phyloP scores from a whole-genome alignment of 148 eudicot genomes.

The Camellia sinensis region DNA sequence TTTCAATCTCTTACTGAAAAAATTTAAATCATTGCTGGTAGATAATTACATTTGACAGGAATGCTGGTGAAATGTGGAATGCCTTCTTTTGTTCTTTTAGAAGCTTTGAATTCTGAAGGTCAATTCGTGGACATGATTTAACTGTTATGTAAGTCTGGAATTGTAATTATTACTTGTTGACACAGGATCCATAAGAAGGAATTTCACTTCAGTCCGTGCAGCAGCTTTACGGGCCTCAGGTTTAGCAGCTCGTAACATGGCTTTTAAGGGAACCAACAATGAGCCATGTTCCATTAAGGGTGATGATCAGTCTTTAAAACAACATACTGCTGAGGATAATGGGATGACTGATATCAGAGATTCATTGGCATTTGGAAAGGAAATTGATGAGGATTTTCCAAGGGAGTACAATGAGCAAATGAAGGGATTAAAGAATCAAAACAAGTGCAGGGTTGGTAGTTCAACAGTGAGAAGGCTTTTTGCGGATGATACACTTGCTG shows the following conservation, averaged over 20 bases:
- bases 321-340: slow-evolving; percentile 17
- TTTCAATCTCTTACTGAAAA: background rate
- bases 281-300: slow-evolving; percentile 23
- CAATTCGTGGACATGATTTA: background rate
- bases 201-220: slow-evolving; percentile 58
- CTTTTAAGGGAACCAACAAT: slow-evolving; percentile 30
- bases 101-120: background rate
- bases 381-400: slow-evolving; percentile 19
- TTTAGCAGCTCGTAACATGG: slow-evolving; percentile 54
- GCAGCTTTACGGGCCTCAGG: slow-evolving; percentile 70
- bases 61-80: background rate
- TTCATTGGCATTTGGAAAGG: slow-evolving; percentile 5
- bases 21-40: background rate
- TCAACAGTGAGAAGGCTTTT: slow-evolving; percentile 59
- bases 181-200: slow-evolving; percentile 39
- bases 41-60: background rate
- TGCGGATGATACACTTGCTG: slow-evolving; percentile 38
- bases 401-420: slow-evolving; percentile 19
- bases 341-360: slow-evolving; percentile 17
- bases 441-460: slow-evolving; percentile 35
- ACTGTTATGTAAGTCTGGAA: background rate
- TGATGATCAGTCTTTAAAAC: slow-evolving; percentile 20
- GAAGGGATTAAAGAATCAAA: slow-evolving; percentile 25
- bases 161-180: background rate
- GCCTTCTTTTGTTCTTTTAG: background rate